Evolutionary conservation across 495 filamentous ascomycete species (phyloP).

Genomic region (Thermothielavioides terrestris): DNA sequence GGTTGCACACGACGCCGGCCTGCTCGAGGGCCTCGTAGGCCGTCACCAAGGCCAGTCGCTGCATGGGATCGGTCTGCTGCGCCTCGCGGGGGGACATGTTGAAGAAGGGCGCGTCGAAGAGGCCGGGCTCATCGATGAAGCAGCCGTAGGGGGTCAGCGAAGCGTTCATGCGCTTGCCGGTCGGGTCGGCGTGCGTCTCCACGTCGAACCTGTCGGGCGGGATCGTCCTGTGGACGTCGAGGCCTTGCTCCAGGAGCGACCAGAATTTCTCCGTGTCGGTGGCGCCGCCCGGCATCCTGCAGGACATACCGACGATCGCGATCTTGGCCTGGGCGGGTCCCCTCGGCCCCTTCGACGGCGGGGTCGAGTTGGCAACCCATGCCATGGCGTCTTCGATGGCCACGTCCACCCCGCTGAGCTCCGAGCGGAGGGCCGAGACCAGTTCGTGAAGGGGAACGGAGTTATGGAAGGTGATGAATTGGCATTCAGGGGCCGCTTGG

Average conservation of each 20-base stretch:
- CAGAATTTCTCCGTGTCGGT: constrained; percentile 55
- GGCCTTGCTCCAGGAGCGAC: constrained; percentile 61
- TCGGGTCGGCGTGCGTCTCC: constrained; percentile 69
- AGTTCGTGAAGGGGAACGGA: neutral
- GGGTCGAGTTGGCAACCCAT: too few species aligned
- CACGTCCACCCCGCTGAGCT: neutral
- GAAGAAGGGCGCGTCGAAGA: constrained; percentile 87
- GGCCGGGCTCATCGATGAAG: constrained; percentile 76
- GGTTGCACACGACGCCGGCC: constrained; percentile 78
- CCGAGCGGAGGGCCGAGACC: neutral
- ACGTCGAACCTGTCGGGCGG: constrained; percentile 73
- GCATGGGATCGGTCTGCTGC: constrained; percentile 80
- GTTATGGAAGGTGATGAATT: neutral
- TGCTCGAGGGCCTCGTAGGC: constrained; percentile 88
- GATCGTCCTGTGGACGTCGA: constrained; percentile 49
- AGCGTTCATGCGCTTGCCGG: constrained; percentile 69
- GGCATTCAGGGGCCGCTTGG: neutral
- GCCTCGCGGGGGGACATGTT: constrained; percentile 95
- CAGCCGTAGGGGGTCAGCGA: constrained; percentile 77
- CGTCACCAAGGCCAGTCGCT: constrained; percentile 71
- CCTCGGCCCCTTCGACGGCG: constrained; percentile 14
- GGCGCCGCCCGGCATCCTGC: constrained; percentile 61
- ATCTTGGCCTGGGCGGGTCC: constrained; percentile 33
- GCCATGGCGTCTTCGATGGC: too few species aligned
- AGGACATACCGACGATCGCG: constrained; percentile 71